These are phyloP conservation scores for Nitzschia inconspicua DNA, from an alignment of 108 stramenopile genomes.

Conservation along the genomic window DNA sequence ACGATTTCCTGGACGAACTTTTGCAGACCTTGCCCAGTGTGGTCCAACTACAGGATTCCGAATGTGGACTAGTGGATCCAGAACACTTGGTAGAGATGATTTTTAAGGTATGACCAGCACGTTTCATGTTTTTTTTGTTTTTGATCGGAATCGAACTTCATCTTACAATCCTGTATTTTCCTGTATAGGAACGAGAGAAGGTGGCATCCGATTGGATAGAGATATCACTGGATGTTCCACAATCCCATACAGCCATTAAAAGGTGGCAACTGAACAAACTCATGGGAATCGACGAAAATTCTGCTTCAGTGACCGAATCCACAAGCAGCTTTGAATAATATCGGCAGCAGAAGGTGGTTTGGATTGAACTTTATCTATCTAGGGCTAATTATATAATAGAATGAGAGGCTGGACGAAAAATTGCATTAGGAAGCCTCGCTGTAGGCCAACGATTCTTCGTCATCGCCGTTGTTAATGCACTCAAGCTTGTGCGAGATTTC, in stretches of 20 bases:
- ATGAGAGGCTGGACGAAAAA: neutral
- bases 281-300: slow-evolving; percentile 25
- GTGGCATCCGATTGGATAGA: slow-evolving; percentile 60
- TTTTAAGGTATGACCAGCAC: neutral
- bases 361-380: neutral
- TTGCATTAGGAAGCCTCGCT: neutral
- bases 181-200: slow-evolving; percentile 29
- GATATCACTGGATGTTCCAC: slow-evolving; percentile 32
- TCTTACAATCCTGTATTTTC: neutral
- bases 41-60: slow-evolving; percentile 17
- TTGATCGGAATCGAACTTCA: neutral
- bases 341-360: neutral
- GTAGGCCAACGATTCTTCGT: neutral
- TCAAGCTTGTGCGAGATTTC: neutral
- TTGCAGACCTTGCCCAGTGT: slow-evolving; percentile 41
- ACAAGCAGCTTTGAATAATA: slow-evolving; percentile 2
- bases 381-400: neutral
- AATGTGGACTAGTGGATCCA: slow-evolving; percentile 45
- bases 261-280: slow-evolving; percentile 43
- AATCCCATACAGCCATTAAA: slow-evolving; percentile 61
- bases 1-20: slow-evolving; percentile 71
- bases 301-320: neutral
- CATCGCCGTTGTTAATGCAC: neutral
- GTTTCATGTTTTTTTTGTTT: neutral
- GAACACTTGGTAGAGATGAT: slow-evolving; percentile 56